Conservation (phyloP, 2,329 filamentous ascomycete species). For the Fusarium coffeatum region DNA sequence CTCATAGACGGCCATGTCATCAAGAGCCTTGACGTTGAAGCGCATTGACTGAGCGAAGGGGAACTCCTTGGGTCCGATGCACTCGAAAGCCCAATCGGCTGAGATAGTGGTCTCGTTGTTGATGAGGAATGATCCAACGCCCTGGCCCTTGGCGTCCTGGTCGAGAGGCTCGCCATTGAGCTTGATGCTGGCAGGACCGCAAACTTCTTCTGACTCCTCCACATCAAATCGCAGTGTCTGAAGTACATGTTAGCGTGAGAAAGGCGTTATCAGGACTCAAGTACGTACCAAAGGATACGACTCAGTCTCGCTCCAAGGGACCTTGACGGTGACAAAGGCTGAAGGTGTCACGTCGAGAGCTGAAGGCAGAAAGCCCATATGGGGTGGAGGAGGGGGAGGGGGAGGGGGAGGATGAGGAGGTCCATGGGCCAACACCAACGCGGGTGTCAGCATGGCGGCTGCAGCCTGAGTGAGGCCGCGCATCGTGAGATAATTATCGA, state of each 20-base stretch:
- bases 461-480: slow-evolving; percentile 48
- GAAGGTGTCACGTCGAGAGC: slow-evolving; percentile 37
- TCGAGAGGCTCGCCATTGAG: slow-evolving; percentile 59
- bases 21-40: slow-evolving; percentile 57
- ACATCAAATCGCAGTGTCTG: slow-evolving; percentile 59
- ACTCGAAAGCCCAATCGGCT: slow-evolving; percentile 62
- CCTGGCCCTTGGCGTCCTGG: slow-evolving; percentile 54
- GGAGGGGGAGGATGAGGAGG: slow-evolving; percentile 30
- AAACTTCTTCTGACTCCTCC: slow-evolving; percentile 58
- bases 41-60: slow-evolving; percentile 58
- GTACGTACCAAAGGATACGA: slow-evolving; percentile 41
- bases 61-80: slow-evolving; percentile 53
- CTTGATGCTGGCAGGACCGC: slow-evolving; percentile 59
- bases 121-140: slow-evolving; percentile 56
- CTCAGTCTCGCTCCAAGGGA: slow-evolving; percentile 27
- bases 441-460: slow-evolving; percentile 43
- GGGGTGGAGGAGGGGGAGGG: slow-evolving; percentile 26
- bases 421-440: slow-evolving; percentile 40
- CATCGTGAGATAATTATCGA: slow-evolving; percentile 37
- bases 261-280: not conserved
- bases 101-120: slow-evolving; percentile 54
- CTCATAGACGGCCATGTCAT: slow-evolving; percentile 54
- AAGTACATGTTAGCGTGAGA: slow-evolving; percentile 6
- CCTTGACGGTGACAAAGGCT: slow-evolving; percentile 38
- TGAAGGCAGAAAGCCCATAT: slow-evolving; percentile 30